Conservation (phyloP, 1,284 basidiomycete species). For the Pascua guehoae region DNA sequence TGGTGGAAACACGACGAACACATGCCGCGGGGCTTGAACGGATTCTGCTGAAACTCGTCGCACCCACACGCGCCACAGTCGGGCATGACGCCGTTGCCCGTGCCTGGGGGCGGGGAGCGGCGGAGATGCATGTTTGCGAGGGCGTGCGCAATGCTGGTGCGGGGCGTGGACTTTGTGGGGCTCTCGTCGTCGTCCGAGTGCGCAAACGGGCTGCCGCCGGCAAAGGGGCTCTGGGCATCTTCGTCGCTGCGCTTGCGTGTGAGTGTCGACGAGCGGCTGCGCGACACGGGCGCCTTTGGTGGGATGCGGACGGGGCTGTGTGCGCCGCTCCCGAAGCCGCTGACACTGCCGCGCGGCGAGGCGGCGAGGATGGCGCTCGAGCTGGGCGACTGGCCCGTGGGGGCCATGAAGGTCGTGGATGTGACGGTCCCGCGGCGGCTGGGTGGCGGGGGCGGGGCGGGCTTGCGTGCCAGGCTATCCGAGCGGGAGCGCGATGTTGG, state of each 20-base stretch:
- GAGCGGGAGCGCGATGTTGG: slow-evolving; percentile 48
- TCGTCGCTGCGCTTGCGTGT: background rate
- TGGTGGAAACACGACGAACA: slow-evolving; percentile 59
- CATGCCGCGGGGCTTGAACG: slow-evolving; percentile 61
- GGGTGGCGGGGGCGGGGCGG: slow-evolving; percentile 53
- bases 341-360: no score
- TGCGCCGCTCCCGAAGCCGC: no score
- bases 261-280: background rate
- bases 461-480: slow-evolving; percentile 50
- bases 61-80: slow-evolving; percentile 43
- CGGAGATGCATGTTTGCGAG: slow-evolving; percentile 35
- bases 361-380: no score
- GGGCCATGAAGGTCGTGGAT: slow-evolving; percentile 14
- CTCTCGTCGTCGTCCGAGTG: slow-evolving; percentile 10
- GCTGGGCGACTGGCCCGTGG: background rate
- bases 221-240: no score
- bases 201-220: slow-evolving; percentile 2
- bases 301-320: slow-evolving; percentile 5
- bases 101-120: slow-evolving; percentile 56
- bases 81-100: slow-evolving; percentile 44
- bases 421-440: slow-evolving; percentile 38
- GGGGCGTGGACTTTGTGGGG: no score
- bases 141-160: background rate
- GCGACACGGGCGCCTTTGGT: background rate
- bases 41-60: slow-evolving; percentile 58